Evolutionary conservation across 495 filamentous ascomycete species (phyloP).

Genomic region (Entonaema liquescens): DNA sequence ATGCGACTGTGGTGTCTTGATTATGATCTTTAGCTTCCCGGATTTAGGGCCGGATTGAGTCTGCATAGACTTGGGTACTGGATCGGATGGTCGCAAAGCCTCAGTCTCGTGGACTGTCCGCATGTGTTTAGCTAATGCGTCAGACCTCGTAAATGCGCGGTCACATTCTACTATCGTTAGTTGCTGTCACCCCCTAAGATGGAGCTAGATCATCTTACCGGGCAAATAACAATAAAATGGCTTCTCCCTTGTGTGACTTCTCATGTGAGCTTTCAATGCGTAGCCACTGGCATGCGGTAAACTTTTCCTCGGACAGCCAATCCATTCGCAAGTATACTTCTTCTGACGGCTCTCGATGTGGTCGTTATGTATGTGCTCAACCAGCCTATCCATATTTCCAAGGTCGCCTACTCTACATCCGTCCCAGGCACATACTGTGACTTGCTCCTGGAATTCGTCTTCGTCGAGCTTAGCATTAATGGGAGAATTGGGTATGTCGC

Average conservation of each 20-base stretch:
- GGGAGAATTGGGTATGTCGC: conserved; percentile 79
- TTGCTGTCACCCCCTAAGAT: neutral
- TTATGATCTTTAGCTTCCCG: conserved; percentile 70
- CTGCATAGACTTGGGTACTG: conserved; percentile 80
- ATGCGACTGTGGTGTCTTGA: conserved; percentile 64
- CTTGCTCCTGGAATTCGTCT: conserved; percentile 87
- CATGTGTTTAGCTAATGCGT: conserved; percentile 98
- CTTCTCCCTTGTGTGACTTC: conserved; percentile 97
- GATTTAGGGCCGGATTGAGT: conserved; percentile 59
- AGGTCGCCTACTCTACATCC: conserved; percentile 82
- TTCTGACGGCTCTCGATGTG: conserved; percentile 82
- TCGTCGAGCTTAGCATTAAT: conserved; percentile 71
- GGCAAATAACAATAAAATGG: conserved; percentile 96
- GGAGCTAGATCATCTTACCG: conserved; percentile 61
- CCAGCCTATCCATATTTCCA: conserved; percentile 91
- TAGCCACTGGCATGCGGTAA: conserved; percentile 93
- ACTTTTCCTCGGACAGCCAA: conserved; percentile 84
- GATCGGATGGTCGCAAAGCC: conserved; percentile 85
- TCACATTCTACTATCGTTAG: conserved; percentile 78
- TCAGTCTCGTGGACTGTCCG: conserved; percentile 98
- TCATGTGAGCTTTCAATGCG: conserved; percentile 94
- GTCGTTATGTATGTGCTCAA: conserved; percentile 90
- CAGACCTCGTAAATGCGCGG: conserved; percentile 94
- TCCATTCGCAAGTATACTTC: conserved; percentile 93
- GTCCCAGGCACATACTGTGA: conserved; percentile 89